A percentile compares a stretch with the other conserved stretches of the same genome.
phyloP scores from a whole-genome alignment of 306 rosid species.

The Vigna hirtella region DNA sequence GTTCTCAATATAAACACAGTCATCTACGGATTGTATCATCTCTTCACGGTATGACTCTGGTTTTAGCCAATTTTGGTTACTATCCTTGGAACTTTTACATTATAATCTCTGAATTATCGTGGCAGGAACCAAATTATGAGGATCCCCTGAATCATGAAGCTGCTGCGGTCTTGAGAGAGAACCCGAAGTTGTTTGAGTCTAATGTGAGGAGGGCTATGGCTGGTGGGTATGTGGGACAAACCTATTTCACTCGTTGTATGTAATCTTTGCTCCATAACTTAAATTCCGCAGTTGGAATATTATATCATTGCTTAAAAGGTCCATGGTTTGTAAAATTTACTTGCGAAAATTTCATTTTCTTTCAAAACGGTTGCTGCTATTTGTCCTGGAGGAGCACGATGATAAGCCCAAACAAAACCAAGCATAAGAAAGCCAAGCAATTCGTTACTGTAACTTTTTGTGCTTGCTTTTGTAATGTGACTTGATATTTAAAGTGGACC shows the following conservation, averaged over 20 bases:
- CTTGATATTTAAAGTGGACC: slow-evolving; percentile 22
- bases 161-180: slow-evolving; percentile 85
- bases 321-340: slow-evolving; percentile 57
- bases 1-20: slow-evolving; percentile 83
- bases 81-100: not conserved
- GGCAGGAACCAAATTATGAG: slow-evolving; percentile 87
- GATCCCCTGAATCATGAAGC: slow-evolving; percentile 96
- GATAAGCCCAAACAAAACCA: slow-evolving; percentile 40
- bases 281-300: slow-evolving; percentile 40
- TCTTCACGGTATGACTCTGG: slow-evolving; percentile 68
- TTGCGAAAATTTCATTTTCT: slow-evolving; percentile 45
- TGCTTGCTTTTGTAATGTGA: slow-evolving; percentile 33
- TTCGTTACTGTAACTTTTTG: slow-evolving; percentile 47
- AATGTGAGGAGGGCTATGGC: slow-evolving; percentile 90
- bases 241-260: slow-evolving; percentile 75
- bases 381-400: slow-evolving; percentile 46
- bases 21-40: slow-evolving; percentile 87
- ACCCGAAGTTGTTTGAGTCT: slow-evolving; percentile 72
- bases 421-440: slow-evolving; percentile 46
- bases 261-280: slow-evolving; percentile 47
- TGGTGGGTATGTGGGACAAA: slow-evolving; percentile 87
- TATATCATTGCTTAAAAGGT: slow-evolving; percentile 48
- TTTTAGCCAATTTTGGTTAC: not conserved
- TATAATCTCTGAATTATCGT: slow-evolving; percentile 3
- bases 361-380: slow-evolving; percentile 27